phyloP scores from a whole-genome alignment of 1,284 basidiomycete species.

The Trichosporon coremiiforme region DNA sequence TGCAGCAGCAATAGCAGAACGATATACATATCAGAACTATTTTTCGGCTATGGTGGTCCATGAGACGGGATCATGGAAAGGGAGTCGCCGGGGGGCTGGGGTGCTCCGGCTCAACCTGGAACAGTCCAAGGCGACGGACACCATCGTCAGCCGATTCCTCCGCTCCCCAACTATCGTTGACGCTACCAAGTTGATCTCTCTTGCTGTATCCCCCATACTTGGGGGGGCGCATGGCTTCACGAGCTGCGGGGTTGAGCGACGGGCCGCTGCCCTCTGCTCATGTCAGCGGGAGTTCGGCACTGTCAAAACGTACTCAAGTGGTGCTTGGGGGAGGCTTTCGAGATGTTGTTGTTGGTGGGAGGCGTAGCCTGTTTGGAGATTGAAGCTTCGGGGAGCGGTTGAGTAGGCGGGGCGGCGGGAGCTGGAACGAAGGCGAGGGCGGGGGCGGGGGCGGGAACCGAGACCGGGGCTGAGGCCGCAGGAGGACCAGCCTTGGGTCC shows the following conservation, averaged over 20 bases:
- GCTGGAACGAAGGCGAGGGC: no score
- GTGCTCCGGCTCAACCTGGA: slow-evolving; percentile 32
- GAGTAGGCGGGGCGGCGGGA: no score
- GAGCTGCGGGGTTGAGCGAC: slow-evolving; percentile 16
- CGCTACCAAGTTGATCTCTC: slow-evolving; percentile 43
- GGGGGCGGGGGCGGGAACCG: no score
- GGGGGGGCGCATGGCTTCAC: slow-evolving; percentile 34
- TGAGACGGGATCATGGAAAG: neutral
- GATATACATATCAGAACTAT: slow-evolving; percentile 2
- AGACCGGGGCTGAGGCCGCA: neutral
- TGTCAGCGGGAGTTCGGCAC: neutral
- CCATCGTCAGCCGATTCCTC: slow-evolving; percentile 31
- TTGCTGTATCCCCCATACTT: slow-evolving; percentile 45
- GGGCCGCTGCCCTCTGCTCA: neutral
- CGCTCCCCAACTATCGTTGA: slow-evolving; percentile 45
- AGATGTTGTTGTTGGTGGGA: neutral
- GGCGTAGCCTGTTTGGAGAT: neutral
- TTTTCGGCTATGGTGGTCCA: no score
- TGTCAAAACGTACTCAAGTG: neutral
- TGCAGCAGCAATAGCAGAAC: no score
- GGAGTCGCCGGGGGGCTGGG: slow-evolving; percentile 5
- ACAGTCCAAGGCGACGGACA: slow-evolving; percentile 37
- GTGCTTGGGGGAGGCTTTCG: neutral
- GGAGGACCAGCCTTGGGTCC: neutral
- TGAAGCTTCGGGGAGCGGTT: neutral